A percentile compares a stretch with the other conserved stretches of the same genome.
Evolutionary conservation across 176 grass and related monocot species (phyloP).

Genomic region (Panicum miliaceum): DNA sequence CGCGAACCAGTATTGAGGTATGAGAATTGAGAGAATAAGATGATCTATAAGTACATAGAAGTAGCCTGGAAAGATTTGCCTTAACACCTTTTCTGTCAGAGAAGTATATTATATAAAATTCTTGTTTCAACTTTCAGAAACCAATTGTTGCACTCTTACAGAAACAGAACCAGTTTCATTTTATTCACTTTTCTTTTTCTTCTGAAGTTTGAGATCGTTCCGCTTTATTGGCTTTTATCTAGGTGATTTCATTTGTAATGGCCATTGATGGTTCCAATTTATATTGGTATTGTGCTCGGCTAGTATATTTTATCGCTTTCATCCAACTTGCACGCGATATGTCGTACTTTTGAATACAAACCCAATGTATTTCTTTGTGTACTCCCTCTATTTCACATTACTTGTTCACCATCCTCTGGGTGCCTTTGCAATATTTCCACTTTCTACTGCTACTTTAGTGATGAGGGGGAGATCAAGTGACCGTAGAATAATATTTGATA

Average conservation of each 20-base stretch:
- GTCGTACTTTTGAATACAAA: not conserved
- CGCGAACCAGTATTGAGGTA: slow-evolving; percentile 59
- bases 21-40: not conserved
- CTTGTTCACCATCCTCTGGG: not conserved
- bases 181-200: not conserved
- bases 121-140: not conserved
- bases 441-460: not conserved
- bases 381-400: not conserved
- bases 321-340: not conserved
- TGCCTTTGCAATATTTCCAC: not conserved
- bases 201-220: not conserved
- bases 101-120: not conserved
- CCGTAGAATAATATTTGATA: slow-evolving; percentile 7
- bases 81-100: not conserved
- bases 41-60: not conserved
- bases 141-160: slow-evolving; percentile 14
- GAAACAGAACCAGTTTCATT: not conserved
- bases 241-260: slow-evolving; percentile 1
- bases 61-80: slow-evolving; percentile 7
- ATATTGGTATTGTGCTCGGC: not conserved
- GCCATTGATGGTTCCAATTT: slow-evolving; percentile 20
- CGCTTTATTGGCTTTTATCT: not conserved
- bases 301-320: not conserved
- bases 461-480: not conserved
- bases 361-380: not conserved